phyloP scores from a whole-genome alignment of 2,329 filamentous ascomycete species.

The Beauveria pseudobassiana region DNA sequence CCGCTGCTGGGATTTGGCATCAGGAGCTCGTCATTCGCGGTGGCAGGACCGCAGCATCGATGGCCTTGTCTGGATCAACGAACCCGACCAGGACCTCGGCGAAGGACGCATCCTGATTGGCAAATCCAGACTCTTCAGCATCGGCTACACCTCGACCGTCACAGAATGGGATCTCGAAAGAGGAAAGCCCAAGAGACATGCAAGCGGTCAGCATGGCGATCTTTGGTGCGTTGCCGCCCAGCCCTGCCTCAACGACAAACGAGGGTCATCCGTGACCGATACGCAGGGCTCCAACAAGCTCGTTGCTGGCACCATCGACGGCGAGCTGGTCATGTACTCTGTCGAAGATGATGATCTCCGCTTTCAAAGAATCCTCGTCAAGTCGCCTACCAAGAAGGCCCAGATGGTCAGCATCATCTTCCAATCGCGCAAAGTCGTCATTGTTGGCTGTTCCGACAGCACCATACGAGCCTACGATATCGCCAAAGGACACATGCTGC shows the following conservation, averaged over 20 bases:
- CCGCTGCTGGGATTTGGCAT: slow-evolving; percentile 71
- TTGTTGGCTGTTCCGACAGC: slow-evolving; percentile 93
- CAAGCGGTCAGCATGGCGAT: slow-evolving; percentile 87
- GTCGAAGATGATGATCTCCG: slow-evolving; percentile 77
- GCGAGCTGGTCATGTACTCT: slow-evolving; percentile 78
- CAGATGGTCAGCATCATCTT: slow-evolving; percentile 89
- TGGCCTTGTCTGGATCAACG: slow-evolving; percentile 84
- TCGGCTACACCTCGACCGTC: slow-evolving; percentile 84
- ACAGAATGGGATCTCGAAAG: slow-evolving; percentile 91
- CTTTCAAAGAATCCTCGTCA: slow-evolving; percentile 68
- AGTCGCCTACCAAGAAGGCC: slow-evolving; percentile 74
- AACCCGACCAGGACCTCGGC: slow-evolving; percentile 63
- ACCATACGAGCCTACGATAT: slow-evolving; percentile 89
- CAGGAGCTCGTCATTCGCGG: slow-evolving; percentile 83
- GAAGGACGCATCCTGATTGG: slow-evolving; percentile 58
- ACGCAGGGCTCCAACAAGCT: slow-evolving; percentile 50
- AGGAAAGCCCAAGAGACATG: slow-evolving; percentile 70
- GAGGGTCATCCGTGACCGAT: slow-evolving; percentile 17
- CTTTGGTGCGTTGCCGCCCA: slow-evolving; percentile 95
- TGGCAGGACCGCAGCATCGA: slow-evolving; percentile 80
- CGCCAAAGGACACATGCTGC: slow-evolving; percentile 64
- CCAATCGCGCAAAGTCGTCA: slow-evolving; percentile 71
- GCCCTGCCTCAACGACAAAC: slow-evolving; percentile 43
- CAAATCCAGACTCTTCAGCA: slow-evolving; percentile 83
- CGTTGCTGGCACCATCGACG: slow-evolving; percentile 83